Base-by-base conservation (phyloP, 805 yeast genomes). In the Jamesozyma piceae region DNA sequence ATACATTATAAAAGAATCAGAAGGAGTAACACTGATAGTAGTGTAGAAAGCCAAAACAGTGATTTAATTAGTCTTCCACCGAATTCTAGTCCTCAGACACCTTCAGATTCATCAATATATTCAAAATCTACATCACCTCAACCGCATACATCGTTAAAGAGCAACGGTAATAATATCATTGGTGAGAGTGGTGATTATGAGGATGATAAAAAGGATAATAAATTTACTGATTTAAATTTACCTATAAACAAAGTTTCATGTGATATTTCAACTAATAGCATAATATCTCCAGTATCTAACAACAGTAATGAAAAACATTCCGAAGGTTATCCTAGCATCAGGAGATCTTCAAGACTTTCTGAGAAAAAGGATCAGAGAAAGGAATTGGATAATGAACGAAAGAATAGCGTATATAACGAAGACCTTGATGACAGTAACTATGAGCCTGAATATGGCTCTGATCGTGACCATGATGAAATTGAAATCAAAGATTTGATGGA, bases 401-500 rank as follows among this genome's bases (percentile, higher is more conserved):
- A 17, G 8, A 36, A 36, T 24, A 11, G 18, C n/a, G 15, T 14
- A 15, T 17, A 19, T 20, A 24, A 33, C 17, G 8, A 15, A 4
- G 19, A 33, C 14, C 13, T 11, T 20, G n/a, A 36, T 3, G 5
- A 24, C 14, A 14, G 24, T 14, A n/a, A 20, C 4, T 11, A 35
- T 21, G 27, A 34, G 5, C 5, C 22, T 18, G 20, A 5, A n/a
- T 21, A 32, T 15, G 35, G 18, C 5, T 17, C 6, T 17, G 33
- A 26, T 3, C 20, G 28, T 8, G 48, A 41, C 2, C 40, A 35
- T 11, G 51, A 33, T 3, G 27, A 27, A 2, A 24, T 48, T 8
- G 43, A 45, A n/a, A 52, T 62, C 10, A 47, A 49, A 18, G 57
- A 55, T 43, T 44, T 62, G 9, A 55, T 49, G 39, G 67, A 63